These are phyloP conservation scores for Cryptococcus sp. DNA, from an alignment of 1,284 basidiomycete genomes.

Conservation along the genomic window DNA sequence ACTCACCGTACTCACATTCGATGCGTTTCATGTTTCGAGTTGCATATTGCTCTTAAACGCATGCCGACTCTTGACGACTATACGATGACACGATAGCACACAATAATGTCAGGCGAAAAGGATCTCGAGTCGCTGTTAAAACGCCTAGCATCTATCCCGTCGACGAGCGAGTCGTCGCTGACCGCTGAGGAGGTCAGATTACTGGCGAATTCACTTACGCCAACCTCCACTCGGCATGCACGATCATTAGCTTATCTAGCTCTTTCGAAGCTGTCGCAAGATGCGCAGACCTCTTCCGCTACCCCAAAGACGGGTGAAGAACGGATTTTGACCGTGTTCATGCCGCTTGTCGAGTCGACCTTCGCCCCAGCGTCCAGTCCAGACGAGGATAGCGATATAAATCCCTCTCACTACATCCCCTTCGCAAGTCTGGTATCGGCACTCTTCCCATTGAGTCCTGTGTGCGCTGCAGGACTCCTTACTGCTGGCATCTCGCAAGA, in stretches of 20 bases:
- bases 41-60: too few species aligned
- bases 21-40: too few species aligned
- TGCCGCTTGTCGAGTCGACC: slow-evolving; percentile 12
- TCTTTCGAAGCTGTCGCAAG: slow-evolving; percentile 25
- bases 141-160: slow-evolving; percentile 6
- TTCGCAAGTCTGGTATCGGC: slow-evolving; percentile 29
- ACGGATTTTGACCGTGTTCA: slow-evolving; percentile 3
- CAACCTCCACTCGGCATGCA: slow-evolving; percentile 16
- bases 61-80: too few species aligned
- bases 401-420: slow-evolving; percentile 21
- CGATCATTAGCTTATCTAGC: slow-evolving; percentile 30
- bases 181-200: slow-evolving; percentile 18
- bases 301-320: not conserved
- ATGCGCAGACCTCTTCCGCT: not conserved
- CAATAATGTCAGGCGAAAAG: slow-evolving; percentile 1
- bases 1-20: too few species aligned
- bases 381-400: slow-evolving; percentile 8
- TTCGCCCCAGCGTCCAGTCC: slow-evolving; percentile 9
- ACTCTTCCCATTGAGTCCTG: slow-evolving; percentile 34
- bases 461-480: slow-evolving; percentile 24
- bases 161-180: slow-evolving; percentile 3
- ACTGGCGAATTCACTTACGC: slow-evolving; percentile 25
- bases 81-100: not conserved
- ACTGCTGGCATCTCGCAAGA: slow-evolving; percentile 8
- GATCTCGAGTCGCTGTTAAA: slow-evolving; percentile 12